These are phyloP conservation scores for Cystofilobasidium macerans DNA, from an alignment of 768 basidiomycete genomes.

Conservation along the genomic window DNA sequence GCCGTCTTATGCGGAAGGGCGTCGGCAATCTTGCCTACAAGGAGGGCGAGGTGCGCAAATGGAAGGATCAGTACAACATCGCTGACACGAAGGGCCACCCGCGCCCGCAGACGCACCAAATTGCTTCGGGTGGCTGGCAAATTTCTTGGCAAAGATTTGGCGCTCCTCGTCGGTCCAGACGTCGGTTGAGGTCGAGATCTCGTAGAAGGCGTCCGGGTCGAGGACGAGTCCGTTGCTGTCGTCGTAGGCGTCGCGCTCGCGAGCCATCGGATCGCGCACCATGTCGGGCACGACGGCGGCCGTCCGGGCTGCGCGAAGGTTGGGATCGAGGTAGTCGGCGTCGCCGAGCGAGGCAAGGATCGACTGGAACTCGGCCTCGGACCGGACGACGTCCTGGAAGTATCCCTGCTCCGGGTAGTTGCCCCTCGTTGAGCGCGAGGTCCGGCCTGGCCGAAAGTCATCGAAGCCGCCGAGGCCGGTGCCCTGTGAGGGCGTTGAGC, in stretches of 20 bases:
- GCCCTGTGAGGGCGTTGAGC: background rate
- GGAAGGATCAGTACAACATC: background rate
- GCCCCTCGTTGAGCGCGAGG: slow-evolving; percentile 15
- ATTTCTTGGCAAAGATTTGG: slow-evolving; percentile 63
- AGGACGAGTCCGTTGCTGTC: slow-evolving; percentile 74
- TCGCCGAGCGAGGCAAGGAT: slow-evolving; percentile 88
- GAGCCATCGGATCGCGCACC: slow-evolving; percentile 46
- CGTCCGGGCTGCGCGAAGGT: slow-evolving; percentile 70
- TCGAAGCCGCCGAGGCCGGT: slow-evolving; percentile 5
- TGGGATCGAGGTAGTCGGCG: slow-evolving; percentile 86
- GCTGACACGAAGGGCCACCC: background rate
- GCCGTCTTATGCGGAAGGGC: slow-evolving; percentile 72
- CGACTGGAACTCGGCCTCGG: slow-evolving; percentile 93
- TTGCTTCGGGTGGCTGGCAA: slow-evolving; percentile 78
- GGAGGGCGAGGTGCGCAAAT: background rate
- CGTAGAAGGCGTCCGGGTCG: slow-evolving; percentile 67
- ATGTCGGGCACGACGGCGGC: slow-evolving; percentile 84
- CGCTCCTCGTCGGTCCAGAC: slow-evolving; percentile 85
- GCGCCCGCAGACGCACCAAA: slow-evolving; percentile 45
- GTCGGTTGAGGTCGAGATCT: slow-evolving; percentile 43
- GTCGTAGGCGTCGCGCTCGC: slow-evolving; percentile 49
- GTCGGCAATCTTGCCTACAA: slow-evolving; percentile 58
- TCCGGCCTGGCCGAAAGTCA: slow-evolving; percentile 5
- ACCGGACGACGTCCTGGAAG: slow-evolving; percentile 63
- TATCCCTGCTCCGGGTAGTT: slow-evolving; percentile 23